Evolutionary conservation across 2,329 filamentous ascomycete species (phyloP), one percentile per base, ranked within the genome.

Genomic region (Nectriaceae sp.): DNA sequence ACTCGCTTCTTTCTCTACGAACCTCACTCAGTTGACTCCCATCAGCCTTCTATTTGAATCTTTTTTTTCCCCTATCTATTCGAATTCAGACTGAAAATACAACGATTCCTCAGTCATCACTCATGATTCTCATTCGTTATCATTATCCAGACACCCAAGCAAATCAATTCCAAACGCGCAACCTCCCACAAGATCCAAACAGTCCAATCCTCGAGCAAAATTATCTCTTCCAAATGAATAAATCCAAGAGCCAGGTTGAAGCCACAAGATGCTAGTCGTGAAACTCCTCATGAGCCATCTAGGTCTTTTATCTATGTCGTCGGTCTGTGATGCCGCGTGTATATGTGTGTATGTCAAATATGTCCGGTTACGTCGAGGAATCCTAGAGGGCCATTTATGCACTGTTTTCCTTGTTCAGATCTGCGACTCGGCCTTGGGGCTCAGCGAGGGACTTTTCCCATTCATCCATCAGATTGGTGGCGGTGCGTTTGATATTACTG

Each of bases 381-480:
- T 42, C 40, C 42, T 26, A 18, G 26, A 26, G 13, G 29, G 24
- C 47, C 20, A 40, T 21, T 56, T 61, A 63, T 48, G 54, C 57
- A 18, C 47, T 56, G 49, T 70, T 72, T 54, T 70, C 69, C 53
- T 69, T 68, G 53, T 65, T 54, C 18, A 53, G 57, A 22, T 48
- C 40, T 33, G 61, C 55, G 52, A 61, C 59, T 29, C 54, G 57
- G 18, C 52, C 39, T 39, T 65, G 62, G 11, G 69, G 66, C 8
- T 66, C 55, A 5, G 60, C 56, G 37, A 72, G 57, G 4, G 70
- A 72, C 68, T 84, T 89, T 73, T 97, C 93, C 89, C 90, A 96
- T 65, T 96, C 91, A 55, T 85, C 88, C 83, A 97, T 90, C 48
- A 96, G 77, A 53, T 87, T 88, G 29, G 85, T 88, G n/a, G 92